A percentile compares a stretch with the other conserved stretches of the same genome.
phyloP scores from a whole-genome alignment of 1,139 yeast species.

The Suhomyces coccinellae region DNA sequence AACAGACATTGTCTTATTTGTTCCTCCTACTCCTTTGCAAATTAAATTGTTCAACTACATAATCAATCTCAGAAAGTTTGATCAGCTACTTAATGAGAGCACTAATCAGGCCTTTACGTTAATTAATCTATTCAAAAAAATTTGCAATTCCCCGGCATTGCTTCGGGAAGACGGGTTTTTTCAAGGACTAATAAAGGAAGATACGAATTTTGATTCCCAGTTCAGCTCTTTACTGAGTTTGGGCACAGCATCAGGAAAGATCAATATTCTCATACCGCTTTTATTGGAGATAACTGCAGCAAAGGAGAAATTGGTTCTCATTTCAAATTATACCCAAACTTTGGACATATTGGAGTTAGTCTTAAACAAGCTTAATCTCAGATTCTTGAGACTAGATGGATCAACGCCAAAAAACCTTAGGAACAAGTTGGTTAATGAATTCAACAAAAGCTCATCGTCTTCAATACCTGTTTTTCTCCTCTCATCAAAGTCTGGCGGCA shows the following conservation, averaged over 20 bases:
- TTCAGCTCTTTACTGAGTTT: slow-evolving; percentile 12
- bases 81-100: slow-evolving; percentile 22
- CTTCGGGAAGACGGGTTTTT: slow-evolving; percentile 44
- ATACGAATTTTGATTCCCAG: slow-evolving; percentile 12
- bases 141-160: slow-evolving; percentile 80
- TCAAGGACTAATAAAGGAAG: slow-evolving; percentile 20
- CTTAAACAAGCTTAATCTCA: slow-evolving; percentile 49
- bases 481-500: slow-evolving; percentile 93
- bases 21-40: slow-evolving; percentile 72
- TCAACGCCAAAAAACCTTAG: slow-evolving; percentile 69
- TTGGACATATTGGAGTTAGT: slow-evolving; percentile 70
- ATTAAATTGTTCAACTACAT: slow-evolving; percentile 53
- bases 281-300: slow-evolving; percentile 44
- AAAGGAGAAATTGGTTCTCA: slow-evolving; percentile 77
- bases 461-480: slow-evolving; percentile 66
- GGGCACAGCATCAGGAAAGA: slow-evolving; percentile 49
- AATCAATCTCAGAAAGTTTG: slow-evolving; percentile 43
- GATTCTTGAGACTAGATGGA: slow-evolving; percentile 77
- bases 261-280: slow-evolving; percentile 55
- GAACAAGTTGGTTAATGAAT: slow-evolving; percentile 63
- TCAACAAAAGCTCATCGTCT: slow-evolving; percentile 53
- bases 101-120: slow-evolving; percentile 57
- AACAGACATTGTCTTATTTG: slow-evolving; percentile 77
- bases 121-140: slow-evolving; percentile 74
- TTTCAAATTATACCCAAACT: slow-evolving; percentile 88